phyloP scores from a whole-genome alignment of 257 asterid genomes.

The Cruciata laevipes region DNA sequence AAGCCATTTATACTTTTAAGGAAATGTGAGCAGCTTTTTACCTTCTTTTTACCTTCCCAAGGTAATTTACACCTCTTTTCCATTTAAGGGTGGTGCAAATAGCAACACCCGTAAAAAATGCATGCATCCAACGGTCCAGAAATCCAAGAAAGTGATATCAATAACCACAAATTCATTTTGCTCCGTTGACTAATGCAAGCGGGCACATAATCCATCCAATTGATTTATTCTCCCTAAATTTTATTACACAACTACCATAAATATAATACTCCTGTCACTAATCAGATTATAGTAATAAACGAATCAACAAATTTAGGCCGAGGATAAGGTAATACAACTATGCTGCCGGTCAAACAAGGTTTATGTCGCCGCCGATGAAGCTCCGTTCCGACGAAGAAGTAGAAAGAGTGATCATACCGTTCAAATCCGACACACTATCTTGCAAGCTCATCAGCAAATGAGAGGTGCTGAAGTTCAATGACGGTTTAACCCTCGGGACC shows the following conservation, averaged over 20 bases:
- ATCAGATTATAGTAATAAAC: background rate
- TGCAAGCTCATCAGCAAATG: constrained; percentile 57
- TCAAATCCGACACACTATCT: constrained; percentile 71
- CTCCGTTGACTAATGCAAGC: background rate
- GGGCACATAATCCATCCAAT: background rate
- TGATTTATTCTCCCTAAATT: background rate
- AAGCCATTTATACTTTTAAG: too few relatives aligned
- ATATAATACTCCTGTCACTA: background rate
- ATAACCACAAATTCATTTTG: background rate
- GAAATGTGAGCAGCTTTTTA: too few relatives aligned
- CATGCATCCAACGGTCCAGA: constrained; percentile 8
- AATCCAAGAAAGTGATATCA: constrained; percentile 4
- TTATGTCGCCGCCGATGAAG: constrained; percentile 35
- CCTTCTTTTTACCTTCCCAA: too few relatives aligned
- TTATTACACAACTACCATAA: background rate
- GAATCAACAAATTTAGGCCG: background rate
- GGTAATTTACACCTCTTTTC: too few relatives aligned
- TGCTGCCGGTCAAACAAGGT: constrained; percentile 15
- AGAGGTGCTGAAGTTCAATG: constrained; percentile 61
- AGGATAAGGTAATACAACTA: background rate
- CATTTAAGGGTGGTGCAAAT: too few relatives aligned
- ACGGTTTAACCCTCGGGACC: constrained; percentile 62
- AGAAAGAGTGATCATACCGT: constrained; percentile 55
- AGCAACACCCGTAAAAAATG: too few relatives aligned
- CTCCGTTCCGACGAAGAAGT: constrained; percentile 59